Base-by-base conservation (phyloP, 257 asterid species). In the Penstemon newberryi region DNA sequence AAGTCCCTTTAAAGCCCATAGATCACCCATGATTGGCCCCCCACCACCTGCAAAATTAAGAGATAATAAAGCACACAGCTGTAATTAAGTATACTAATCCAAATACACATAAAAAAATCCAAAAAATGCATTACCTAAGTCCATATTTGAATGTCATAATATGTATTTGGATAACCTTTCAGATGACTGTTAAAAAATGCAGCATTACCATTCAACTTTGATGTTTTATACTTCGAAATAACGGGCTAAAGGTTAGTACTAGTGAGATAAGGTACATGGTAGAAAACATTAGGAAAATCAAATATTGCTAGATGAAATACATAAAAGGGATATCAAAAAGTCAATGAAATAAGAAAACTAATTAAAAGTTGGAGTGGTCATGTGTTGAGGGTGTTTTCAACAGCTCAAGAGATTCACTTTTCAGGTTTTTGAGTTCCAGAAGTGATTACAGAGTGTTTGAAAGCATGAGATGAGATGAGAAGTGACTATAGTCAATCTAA, bases 1-100 rank as follows among this genome's bases (percentile, higher is more conserved):
- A 45, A 93, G 96, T 71, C 99, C 99, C 86, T 93, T 93, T 70
- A 93, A 71, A 79, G 99, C 99, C 99, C 99, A 93, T 49, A 93
- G 81, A 79, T 90, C 99, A 69, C 92, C 96, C 99, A 93, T 87
- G 74, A 93, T 93, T 67, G 97, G 96, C 49, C 99, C 99, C 46
- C 97, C 99, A 52, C 96, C 97, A 65, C 99, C 99, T 93, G 82
- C 52, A 75, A 74, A 67, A 33, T 65, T 56, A 54, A 54, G 61
- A 55, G 52, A 45, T 52, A 70, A 15, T 15, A 18, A 56, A 58
- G 66, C 72, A 55, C 56, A 13, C 19, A 70, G 8, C 57, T 56
- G 54, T 41, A 52, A 9, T 67, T 49, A 58, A 49, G 54, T 52
- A 58, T 25, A 66, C 51, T 39, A 38, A 36, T 52, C 52, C 51